phyloP scores from a whole-genome alignment of 306 rosid genomes.

The Datisca glomerata region DNA sequence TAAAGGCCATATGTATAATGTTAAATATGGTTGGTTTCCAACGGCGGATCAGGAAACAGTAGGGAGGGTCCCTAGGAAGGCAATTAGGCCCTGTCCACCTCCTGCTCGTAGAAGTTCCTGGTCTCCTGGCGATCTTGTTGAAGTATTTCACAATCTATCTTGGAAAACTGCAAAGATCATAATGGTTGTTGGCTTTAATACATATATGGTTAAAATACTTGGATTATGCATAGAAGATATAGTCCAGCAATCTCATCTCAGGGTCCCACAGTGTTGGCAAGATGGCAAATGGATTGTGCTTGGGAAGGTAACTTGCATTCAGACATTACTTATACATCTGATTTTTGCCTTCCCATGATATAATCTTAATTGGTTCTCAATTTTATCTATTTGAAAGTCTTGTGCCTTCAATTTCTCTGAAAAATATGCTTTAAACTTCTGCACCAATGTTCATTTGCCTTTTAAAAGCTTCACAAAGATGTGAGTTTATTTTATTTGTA shows the following conservation, averaged over 20 bases:
- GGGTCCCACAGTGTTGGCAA: conserved; percentile 53
- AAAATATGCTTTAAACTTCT: too few species aligned
- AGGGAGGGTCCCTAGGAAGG: conserved; percentile 49
- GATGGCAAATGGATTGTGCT: conserved; percentile 46
- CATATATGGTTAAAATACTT: conserved; percentile 43
- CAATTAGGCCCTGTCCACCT: conserved; percentile 66
- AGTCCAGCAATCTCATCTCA: conserved; percentile 29
- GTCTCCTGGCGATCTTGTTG: conserved; percentile 48
- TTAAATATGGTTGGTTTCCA: conserved; percentile 25
- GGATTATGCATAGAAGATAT: conserved; percentile 38
- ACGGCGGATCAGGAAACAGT: conserved; percentile 16
- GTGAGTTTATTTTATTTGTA: too few species aligned
- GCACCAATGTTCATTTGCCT: too few species aligned
- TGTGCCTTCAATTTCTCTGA: too few species aligned
- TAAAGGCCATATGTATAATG: conserved; percentile 46
- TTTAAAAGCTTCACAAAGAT: too few species aligned
- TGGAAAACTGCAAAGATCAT: conserved; percentile 56
- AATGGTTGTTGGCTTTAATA: conserved; percentile 20
- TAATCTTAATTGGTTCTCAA: too few species aligned
- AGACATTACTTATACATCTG: background rate
- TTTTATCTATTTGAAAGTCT: background rate
- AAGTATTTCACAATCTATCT: conserved; percentile 41
- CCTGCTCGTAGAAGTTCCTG: conserved; percentile 21
- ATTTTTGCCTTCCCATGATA: too few species aligned
- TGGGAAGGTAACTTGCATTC: conserved; percentile 32